A percentile compares a stretch with the other conserved stretches of the same genome.
Conservation (phyloP, 768 basidiomycete genomes). For the Amanita exitialis region DNA sequence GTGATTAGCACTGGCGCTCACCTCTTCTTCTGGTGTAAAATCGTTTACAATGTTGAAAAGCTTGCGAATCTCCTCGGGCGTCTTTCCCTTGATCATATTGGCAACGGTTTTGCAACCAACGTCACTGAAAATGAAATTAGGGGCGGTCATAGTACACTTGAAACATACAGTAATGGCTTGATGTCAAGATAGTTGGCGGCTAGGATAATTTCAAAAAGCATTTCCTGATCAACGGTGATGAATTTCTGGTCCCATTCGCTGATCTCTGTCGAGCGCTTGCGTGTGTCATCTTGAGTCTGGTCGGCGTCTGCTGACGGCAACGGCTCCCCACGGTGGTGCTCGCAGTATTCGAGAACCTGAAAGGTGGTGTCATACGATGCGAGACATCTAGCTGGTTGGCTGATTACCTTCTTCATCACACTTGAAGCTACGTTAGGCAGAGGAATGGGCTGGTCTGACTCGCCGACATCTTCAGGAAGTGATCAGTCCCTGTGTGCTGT, state of each 20-base stretch:
- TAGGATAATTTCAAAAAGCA: conserved; percentile 99
- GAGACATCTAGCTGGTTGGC: background rate
- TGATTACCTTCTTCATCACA: conserved; percentile 82
- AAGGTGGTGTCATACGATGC: background rate
- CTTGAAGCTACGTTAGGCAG: conserved; percentile 89
- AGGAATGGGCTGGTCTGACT: conserved; percentile 90
- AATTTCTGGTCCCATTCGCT: conserved; percentile 99
- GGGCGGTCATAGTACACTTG: conserved; percentile 6
- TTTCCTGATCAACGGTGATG: conserved; percentile 98
- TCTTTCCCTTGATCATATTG: conserved; percentile 99
- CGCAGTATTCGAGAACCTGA: conserved; percentile 97
- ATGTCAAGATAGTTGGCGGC: conserved; percentile 99
- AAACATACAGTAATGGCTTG: conserved; percentile 87
- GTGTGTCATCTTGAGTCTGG: conserved; percentile 81
- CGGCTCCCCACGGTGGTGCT: conserved; percentile 97
- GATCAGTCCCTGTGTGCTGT: conserved; percentile 10
- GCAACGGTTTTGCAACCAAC: conserved; percentile 98
- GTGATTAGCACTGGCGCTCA: conserved; percentile 20
- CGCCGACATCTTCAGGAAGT: conserved; percentile 68
- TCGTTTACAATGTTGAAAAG: conserved; percentile 97
- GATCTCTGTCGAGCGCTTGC: conserved; percentile 98
- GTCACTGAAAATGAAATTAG: conserved; percentile 42
- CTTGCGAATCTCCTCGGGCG: conserved; percentile 97
- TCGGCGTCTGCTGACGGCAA: conserved; percentile 78
- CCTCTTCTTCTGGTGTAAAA: conserved; percentile 99